phyloP scores from a whole-genome alignment of 306 rosid genomes.

The Dryas octopetala region DNA sequence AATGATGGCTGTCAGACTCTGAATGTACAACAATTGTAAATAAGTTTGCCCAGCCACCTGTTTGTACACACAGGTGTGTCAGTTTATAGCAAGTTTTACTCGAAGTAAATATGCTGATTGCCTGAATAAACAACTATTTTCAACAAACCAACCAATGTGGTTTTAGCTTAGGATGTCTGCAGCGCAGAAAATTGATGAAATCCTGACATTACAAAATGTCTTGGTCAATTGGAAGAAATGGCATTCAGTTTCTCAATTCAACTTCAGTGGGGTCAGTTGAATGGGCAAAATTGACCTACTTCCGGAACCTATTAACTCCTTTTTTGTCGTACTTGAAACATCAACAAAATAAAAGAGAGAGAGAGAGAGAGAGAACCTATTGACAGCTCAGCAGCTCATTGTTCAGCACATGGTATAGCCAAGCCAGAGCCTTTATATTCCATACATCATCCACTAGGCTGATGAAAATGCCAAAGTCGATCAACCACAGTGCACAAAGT shows the following conservation, averaged over 20 bases:
- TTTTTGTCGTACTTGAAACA: slow-evolving; percentile 19
- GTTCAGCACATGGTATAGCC: slow-evolving; percentile 13
- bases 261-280: slow-evolving; percentile 18
- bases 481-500: neutral
- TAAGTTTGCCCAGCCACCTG: neutral
- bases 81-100: neutral
- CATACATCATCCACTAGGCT: neutral
- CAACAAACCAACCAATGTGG: neutral
- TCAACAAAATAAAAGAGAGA: slow-evolving; percentile 13
- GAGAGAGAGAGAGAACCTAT: slow-evolving; percentile 24
- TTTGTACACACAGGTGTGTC: neutral
- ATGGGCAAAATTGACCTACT: slow-evolving; percentile 31
- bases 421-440: slow-evolving; percentile 15
- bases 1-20: neutral
- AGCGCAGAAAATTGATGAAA: neutral
- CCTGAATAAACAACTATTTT: neutral
- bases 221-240: slow-evolving; percentile 19
- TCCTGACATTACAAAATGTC: slow-evolving; percentile 4
- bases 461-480: slow-evolving; percentile 7
- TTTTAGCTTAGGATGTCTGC: slow-evolving; percentile 10
- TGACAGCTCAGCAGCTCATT: slow-evolving; percentile 23
- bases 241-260: slow-evolving; percentile 9
- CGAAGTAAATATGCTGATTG: neutral
- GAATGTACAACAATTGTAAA: neutral
- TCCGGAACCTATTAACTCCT: slow-evolving; percentile 26